These are phyloP conservation scores for Solanum peruvianum DNA, from an alignment of 257 asterid species.

Conservation along the genomic window DNA sequence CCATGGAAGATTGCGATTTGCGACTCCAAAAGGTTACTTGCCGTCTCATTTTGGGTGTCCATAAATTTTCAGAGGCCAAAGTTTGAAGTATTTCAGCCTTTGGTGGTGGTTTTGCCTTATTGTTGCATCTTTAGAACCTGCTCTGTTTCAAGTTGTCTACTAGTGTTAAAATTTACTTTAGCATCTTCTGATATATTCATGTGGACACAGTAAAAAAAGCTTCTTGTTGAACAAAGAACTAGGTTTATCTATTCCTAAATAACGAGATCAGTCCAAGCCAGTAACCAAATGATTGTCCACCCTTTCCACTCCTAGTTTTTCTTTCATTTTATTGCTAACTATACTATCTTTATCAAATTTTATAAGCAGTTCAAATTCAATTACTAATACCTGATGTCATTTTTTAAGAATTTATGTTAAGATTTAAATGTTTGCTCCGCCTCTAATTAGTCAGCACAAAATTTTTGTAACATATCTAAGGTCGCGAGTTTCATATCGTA, in stretches of 20 bases:
- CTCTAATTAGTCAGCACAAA: neutral
- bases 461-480: neutral
- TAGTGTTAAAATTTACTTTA: neutral
- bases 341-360: neutral
- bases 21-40: neutral
- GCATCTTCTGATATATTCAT: neutral
- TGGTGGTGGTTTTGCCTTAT: neutral
- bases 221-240: neutral
- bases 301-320: neutral
- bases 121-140: neutral
- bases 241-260: neutral
- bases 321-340: neutral
- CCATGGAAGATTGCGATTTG: neutral
- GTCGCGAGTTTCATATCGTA: neutral
- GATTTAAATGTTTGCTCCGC: neutral
- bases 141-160: neutral
- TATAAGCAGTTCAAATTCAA: neutral
- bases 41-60: neutral
- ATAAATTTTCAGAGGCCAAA: neutral
- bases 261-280: neutral
- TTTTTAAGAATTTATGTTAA: neutral
- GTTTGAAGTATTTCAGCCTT: neutral
- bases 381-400: too few species aligned
- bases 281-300: neutral
- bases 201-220: neutral